These are phyloP conservation scores for Staphylotrichum longicolle DNA, from an alignment of 495 filamentous ascomycete genomes.

Conservation along the genomic window DNA sequence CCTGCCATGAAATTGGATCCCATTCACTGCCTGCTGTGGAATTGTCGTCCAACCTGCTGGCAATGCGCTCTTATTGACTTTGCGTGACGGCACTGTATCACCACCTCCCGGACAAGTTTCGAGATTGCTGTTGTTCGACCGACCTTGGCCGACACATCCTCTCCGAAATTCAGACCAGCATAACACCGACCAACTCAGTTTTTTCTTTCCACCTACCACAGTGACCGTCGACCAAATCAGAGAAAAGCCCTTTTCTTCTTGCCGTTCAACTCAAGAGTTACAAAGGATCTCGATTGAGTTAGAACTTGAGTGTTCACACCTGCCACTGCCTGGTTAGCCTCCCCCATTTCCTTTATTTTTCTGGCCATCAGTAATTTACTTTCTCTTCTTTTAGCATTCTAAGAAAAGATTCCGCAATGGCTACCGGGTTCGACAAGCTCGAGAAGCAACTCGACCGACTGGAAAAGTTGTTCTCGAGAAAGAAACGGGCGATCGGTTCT, in stretches of 20 bases:
- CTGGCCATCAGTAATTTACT: too few relatives aligned
- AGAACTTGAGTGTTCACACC: too few relatives aligned
- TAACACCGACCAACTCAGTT: too few relatives aligned
- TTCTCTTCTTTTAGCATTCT: not conserved
- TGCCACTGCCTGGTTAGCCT: too few relatives aligned
- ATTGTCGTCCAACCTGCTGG: constrained; percentile 14
- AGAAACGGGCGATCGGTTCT: constrained; percentile 18
- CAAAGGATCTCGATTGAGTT: too few relatives aligned
- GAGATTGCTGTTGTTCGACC: not conserved
- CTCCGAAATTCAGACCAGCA: not conserved
- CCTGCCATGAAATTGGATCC: constrained; percentile 15
- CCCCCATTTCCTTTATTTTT: too few relatives aligned
- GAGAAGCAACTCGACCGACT: constrained; percentile 30
- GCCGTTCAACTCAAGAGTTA: too few relatives aligned
- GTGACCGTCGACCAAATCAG: too few relatives aligned
- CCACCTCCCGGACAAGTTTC: constrained; percentile 14
- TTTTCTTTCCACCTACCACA: too few relatives aligned
- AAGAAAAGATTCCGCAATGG: constrained; percentile 21
- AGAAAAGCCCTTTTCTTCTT: too few relatives aligned
- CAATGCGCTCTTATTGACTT: constrained; percentile 13
- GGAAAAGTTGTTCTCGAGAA: constrained; percentile 36
- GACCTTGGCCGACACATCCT: not conserved
- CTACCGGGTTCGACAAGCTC: constrained; percentile 29
- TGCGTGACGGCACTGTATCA: constrained; percentile 20
- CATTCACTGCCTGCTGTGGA: not conserved